phyloP scores from a whole-genome alignment of 495 filamentous ascomycete genomes.

The Amorphotheca resinae region DNA sequence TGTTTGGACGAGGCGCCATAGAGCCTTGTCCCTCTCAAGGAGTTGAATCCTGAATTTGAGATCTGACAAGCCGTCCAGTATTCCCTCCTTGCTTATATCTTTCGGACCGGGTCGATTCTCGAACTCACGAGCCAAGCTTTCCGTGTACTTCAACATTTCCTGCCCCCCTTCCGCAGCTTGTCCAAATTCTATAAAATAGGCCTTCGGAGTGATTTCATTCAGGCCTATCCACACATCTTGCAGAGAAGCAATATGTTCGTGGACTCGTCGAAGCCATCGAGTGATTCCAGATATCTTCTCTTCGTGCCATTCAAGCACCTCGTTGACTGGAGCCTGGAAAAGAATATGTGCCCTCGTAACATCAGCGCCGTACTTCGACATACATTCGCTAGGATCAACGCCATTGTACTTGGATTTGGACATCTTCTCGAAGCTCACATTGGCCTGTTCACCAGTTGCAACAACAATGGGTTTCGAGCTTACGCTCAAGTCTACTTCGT shows the following conservation, averaged over 20 bases:
- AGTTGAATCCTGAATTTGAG: constrained; percentile 6
- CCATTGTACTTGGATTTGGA: constrained; percentile 94
- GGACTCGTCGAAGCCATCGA: constrained; percentile 60
- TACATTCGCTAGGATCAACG: constrained; percentile 65
- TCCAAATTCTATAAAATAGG: neutral
- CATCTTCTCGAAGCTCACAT: constrained; percentile 76
- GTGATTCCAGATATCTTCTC: constrained; percentile 68
- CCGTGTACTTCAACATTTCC: neutral
- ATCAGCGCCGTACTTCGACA: constrained; percentile 65
- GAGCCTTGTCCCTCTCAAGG: constrained; percentile 36
- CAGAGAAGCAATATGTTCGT: constrained; percentile 19
- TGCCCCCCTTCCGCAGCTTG: neutral
- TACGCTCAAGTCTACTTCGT: constrained; percentile 56
- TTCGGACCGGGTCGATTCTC: no score
- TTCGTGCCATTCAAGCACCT: constrained; percentile 81
- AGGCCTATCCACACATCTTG: neutral
- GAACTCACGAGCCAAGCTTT: neutral
- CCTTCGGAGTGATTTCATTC: neutral
- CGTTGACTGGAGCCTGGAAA: constrained; percentile 72
- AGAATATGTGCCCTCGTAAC: constrained; percentile 76
- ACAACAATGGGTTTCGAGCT: constrained; percentile 45
- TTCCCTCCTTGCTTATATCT: neutral
- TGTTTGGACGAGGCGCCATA: constrained; percentile 51
- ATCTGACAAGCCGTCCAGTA: constrained; percentile 3
- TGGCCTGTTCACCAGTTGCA: constrained; percentile 42